Percentiles rank a stretch among this genome's conserved stretches.
Conservation (phyloP, 257 asterid genomes). For the Ilex asprella region DNA sequence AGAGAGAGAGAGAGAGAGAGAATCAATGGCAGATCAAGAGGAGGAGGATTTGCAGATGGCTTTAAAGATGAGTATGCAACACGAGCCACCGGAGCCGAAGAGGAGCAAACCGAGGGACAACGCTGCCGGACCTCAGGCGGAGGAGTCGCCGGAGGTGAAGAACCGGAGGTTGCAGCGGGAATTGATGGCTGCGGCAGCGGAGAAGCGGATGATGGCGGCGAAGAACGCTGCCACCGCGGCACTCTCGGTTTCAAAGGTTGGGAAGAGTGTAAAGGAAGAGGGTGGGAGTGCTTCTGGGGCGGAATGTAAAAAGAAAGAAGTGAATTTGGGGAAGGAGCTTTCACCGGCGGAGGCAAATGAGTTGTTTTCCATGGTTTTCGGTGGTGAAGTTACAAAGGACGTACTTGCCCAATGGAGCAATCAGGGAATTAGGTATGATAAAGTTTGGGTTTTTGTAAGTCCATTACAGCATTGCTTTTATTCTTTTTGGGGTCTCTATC, state of each 20-base stretch:
- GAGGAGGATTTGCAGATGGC: conserved; percentile 69
- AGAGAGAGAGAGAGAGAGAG: conserved; percentile 13
- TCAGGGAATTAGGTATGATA: conserved; percentile 83
- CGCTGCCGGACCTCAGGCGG: conserved; percentile 28
- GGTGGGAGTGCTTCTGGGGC: conserved; percentile 8
- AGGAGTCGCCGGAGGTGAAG: conserved; percentile 50
- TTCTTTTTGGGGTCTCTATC: too few species aligned
- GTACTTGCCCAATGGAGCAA: conserved; percentile 95
- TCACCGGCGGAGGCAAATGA: conserved; percentile 52
- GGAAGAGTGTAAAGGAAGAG: conserved; percentile 31
- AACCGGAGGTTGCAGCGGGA: conserved; percentile 65
- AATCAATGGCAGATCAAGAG: conserved; percentile 63
- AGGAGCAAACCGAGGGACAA: conserved; percentile 74
- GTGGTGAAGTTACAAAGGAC: conserved; percentile 52
- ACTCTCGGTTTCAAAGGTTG: conserved; percentile 15
- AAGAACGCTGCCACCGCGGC: conserved; percentile 20
- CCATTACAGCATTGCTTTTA: too few species aligned
- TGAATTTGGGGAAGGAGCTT: conserved; percentile 29
- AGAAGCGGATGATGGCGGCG: conserved; percentile 65
- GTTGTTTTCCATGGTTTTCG: conserved; percentile 73
- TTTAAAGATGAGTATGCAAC: conserved; percentile 55
- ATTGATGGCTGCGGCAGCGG: conserved; percentile 96
- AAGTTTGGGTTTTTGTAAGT: too few species aligned
- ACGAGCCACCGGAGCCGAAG: conserved; percentile 88
- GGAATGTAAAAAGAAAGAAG: conserved; percentile 19